Evolutionary conservation across 371 early-diverging fungal genomes (phyloP).

Genomic region (Apophysomyces sp.): DNA sequence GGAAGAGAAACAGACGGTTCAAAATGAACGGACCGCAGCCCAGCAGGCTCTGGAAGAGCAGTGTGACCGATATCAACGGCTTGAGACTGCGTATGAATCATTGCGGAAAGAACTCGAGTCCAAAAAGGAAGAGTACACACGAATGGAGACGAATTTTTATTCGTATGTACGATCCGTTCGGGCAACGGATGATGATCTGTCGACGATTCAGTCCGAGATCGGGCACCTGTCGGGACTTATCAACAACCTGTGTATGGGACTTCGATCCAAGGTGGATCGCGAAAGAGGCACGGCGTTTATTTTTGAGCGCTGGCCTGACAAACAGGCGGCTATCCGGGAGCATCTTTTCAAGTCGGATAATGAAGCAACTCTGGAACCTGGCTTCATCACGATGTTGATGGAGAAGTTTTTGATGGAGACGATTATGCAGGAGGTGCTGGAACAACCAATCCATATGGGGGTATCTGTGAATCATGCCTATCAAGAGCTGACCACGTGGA

Average conservation of each 20-base stretch:
- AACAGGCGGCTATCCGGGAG: neutral
- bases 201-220: slow-evolving; percentile 49
- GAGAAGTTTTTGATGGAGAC: slow-evolving; percentile 38
- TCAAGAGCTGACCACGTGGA: slow-evolving; percentile 33
- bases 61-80: slow-evolving; percentile 9
- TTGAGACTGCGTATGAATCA: slow-evolving; percentile 17
- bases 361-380: slow-evolving; percentile 25
- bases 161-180: slow-evolving; percentile 40
- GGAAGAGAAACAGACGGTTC: slow-evolving; percentile 11
- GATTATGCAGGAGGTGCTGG: slow-evolving; percentile 21
- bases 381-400: slow-evolving; percentile 38
- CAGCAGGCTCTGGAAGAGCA: slow-evolving; percentile 22
- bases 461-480: slow-evolving; percentile 40
- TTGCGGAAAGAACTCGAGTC: slow-evolving; percentile 24
- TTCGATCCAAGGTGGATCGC: slow-evolving; percentile 36
- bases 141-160: slow-evolving; percentile 42
- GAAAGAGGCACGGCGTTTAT: slow-evolving; percentile 30
- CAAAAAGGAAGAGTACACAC: slow-evolving; percentile 38
- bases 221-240: slow-evolving; percentile 34
- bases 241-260: slow-evolving; percentile 44
- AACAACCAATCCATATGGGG: slow-evolving; percentile 43
- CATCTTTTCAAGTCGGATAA: slow-evolving; percentile 9
- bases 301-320: slow-evolving; percentile 10
- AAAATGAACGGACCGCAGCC: slow-evolving; percentile 15
- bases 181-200: slow-evolving; percentile 50